These are phyloP conservation scores for Paraphaeosphaeria sporulosa DNA, from an alignment of 2,329 filamentous ascomycete genomes.

Conservation along the genomic window DNA sequence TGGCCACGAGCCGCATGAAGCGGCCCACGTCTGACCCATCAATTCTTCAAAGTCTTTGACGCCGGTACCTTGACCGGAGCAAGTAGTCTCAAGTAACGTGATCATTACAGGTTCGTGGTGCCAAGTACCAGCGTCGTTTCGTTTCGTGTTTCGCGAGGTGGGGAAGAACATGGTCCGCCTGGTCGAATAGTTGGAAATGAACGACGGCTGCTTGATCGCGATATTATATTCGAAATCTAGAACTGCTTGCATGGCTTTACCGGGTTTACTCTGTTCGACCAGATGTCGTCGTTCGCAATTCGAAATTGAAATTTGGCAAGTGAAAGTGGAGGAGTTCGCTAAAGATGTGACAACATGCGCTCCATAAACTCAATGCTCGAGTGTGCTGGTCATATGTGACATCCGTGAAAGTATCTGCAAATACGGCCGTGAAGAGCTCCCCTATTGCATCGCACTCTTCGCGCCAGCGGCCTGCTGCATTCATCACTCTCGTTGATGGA, in stretches of 20 bases:
- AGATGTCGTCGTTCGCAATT: not conserved
- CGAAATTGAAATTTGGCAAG: not conserved
- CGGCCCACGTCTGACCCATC: constrained; percentile 1
- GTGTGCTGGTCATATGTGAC: not conserved
- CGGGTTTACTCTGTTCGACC: not conserved
- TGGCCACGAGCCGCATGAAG: constrained; percentile 1
- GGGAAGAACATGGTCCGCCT: constrained; percentile 7
- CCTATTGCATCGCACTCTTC: not conserved
- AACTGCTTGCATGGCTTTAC: not conserved
- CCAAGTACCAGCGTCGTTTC: constrained; percentile 20
- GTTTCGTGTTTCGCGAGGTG: constrained; percentile 22
- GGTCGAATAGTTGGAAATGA: constrained; percentile 11
- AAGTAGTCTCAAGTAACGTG: not conserved
- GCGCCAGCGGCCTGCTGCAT: not conserved
- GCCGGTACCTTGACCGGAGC: not conserved
- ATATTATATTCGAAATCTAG: not conserved
- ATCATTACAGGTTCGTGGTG: not conserved
- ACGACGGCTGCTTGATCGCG: not conserved
- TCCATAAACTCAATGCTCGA: not conserved
- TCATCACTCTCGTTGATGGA: not conserved
- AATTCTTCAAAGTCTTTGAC: not conserved
- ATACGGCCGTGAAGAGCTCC: not conserved
- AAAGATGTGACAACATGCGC: not conserved
- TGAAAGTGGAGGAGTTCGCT: not conserved
- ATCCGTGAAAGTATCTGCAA: not conserved